Evolutionary conservation across 805 yeast species (phyloP).

Genomic region (Cyberlindnera sargentensis): DNA sequence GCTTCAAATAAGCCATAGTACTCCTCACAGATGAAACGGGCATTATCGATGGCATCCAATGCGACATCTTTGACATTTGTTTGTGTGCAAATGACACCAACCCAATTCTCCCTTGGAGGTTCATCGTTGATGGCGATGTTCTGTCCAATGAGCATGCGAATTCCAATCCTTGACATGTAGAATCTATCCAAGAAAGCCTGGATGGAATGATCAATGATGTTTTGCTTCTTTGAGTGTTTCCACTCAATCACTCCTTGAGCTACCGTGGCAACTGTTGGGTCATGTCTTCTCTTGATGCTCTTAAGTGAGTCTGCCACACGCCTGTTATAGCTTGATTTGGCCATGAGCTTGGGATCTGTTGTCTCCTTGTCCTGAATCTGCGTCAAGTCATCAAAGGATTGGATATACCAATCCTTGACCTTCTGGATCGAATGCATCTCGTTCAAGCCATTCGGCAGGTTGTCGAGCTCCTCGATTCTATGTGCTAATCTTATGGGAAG

Average conservation of each 20-base stretch:
- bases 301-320: conserved; percentile 57
- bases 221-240: conserved; percentile 47
- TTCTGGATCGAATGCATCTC: conserved; percentile 68
- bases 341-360: conserved; percentile 33
- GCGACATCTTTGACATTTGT: conserved; percentile 81
- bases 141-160: conserved; percentile 91
- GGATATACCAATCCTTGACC: conserved; percentile 87
- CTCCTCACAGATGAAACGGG: conserved; percentile 85
- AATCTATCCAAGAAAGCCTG: conserved; percentile 81
- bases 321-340: conserved; percentile 65
- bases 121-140: conserved; percentile 77
- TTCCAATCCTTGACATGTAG: conserved; percentile 87
- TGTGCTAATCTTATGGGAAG: conserved; percentile 82
- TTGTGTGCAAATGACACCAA: conserved; percentile 81
- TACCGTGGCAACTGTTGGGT: conserved; percentile 87
- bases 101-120: conserved; percentile 60
- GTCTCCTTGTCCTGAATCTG: conserved; percentile 28
- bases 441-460: conserved; percentile 67
- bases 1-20: conserved; percentile 84
- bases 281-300: conserved; percentile 76
- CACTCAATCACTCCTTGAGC: conserved; percentile 92
- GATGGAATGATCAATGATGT: conserved; percentile 60
- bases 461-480: conserved; percentile 76
- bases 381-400: conserved; percentile 80
- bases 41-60: conserved; percentile 83